Conservation (phyloP, 805 yeast genomes). For the Schwanniomyces occidentalis region DNA sequence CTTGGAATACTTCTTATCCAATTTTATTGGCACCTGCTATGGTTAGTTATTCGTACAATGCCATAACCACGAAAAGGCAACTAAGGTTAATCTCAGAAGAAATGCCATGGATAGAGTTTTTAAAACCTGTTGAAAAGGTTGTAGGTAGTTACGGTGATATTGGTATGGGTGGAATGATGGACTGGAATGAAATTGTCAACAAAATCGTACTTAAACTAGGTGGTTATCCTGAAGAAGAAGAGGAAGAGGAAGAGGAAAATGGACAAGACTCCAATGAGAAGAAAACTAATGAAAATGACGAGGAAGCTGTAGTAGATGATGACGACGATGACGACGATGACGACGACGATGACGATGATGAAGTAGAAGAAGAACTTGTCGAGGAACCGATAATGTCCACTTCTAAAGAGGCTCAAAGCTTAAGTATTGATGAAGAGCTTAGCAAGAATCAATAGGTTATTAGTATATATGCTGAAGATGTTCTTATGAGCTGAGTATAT, state of each 20-base stretch:
- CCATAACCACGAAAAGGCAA: slow-evolving; percentile 85
- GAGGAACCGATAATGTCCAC: slow-evolving; percentile 21
- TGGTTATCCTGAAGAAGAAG: slow-evolving; percentile 51
- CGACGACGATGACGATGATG: slow-evolving; percentile 46
- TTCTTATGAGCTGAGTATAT: no score
- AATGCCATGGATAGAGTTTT: slow-evolving; percentile 93
- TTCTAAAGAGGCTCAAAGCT: slow-evolving; percentile 1
- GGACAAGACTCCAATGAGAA: slow-evolving; percentile 17
- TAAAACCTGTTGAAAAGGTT: slow-evolving; percentile 93
- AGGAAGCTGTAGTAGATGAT: slow-evolving; percentile 32
- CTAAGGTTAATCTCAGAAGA: slow-evolving; percentile 75
- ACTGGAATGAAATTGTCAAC: slow-evolving; percentile 92
- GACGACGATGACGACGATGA: slow-evolving; percentile 37
- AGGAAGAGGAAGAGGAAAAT: slow-evolving; percentile 48
- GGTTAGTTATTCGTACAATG: slow-evolving; percentile 90
- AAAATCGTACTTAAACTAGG: slow-evolving; percentile 71
- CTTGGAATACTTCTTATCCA: slow-evolving; percentile 94
- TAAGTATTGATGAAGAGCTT: slow-evolving; percentile 2
- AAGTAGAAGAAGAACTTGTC: slow-evolving; percentile 47
- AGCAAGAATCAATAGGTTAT: not conserved
- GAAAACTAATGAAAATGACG: slow-evolving; percentile 12
- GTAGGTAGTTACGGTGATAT: slow-evolving; percentile 92
- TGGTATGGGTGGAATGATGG: slow-evolving; percentile 99
- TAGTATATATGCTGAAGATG: not conserved
- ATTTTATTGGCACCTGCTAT: slow-evolving; percentile 92